phyloP scores from a whole-genome alignment of 192 early-diverging fungal species.

The Entomortierella chlamydospora region DNA sequence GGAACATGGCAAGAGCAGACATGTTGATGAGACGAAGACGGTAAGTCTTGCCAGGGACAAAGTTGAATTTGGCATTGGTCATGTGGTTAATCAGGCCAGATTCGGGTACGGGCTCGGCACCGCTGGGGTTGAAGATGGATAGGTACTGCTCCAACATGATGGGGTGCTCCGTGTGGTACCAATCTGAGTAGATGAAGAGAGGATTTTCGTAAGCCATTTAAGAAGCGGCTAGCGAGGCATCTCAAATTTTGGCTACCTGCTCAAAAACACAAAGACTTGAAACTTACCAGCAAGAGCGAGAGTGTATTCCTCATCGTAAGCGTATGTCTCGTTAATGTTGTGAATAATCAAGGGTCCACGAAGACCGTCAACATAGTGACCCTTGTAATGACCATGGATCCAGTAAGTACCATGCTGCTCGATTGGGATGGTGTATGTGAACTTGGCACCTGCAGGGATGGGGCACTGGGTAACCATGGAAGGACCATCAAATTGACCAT shows the following conservation, averaged over 20 bases:
- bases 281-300: slow-evolving; percentile 70
- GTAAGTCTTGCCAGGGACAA: slow-evolving; percentile 84
- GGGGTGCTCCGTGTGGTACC: slow-evolving; percentile 76
- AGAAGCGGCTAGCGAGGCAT: too few relatives aligned
- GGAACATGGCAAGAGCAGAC: slow-evolving; percentile 80
- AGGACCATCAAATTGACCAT: slow-evolving; percentile 79
- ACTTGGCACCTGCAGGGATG: slow-evolving; percentile 72
- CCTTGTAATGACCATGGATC: slow-evolving; percentile 79
- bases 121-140: slow-evolving; percentile 71
- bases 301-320: slow-evolving; percentile 77
- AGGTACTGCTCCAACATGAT: slow-evolving; percentile 67
- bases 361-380: slow-evolving; percentile 87
- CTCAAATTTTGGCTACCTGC: too few relatives aligned
- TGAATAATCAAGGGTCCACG: slow-evolving; percentile 78
- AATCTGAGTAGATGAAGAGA: slow-evolving; percentile 56
- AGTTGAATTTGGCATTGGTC: slow-evolving; percentile 61
- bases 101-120: slow-evolving; percentile 75
- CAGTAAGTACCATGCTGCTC: slow-evolving; percentile 87
- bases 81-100: slow-evolving; percentile 74
- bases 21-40: slow-evolving; percentile 87
- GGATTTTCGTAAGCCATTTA: neutral
- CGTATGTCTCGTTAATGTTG: slow-evolving; percentile 65
- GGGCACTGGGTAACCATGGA: slow-evolving; percentile 79
- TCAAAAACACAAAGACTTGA: too few relatives aligned
- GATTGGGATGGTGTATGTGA: slow-evolving; percentile 77